phyloP scores from a whole-genome alignment of 352 stramenopile species.

The Globisporangium echinulatum region DNA sequence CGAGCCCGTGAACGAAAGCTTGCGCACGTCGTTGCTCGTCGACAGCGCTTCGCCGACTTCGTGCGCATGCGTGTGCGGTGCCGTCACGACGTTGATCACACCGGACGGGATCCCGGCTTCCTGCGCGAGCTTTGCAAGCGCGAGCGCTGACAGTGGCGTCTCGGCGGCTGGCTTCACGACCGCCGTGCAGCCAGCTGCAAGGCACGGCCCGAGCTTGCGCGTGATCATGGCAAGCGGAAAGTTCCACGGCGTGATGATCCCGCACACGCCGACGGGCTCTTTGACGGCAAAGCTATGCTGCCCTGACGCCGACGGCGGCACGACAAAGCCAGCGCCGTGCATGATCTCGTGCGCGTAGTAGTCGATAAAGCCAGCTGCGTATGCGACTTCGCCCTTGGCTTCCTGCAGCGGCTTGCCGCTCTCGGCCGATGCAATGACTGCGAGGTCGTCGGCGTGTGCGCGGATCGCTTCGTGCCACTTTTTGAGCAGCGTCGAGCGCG shows the following conservation, averaged over 20 bases:
- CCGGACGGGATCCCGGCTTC: constrained; percentile 80
- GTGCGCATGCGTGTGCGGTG: constrained; percentile 47
- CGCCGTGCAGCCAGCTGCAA: constrained; percentile 92
- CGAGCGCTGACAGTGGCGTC: constrained; percentile 94
- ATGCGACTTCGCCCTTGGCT: constrained; percentile 91
- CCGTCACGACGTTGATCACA: constrained; percentile 87
- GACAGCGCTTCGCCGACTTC: constrained; percentile 79
- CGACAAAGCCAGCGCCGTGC: constrained; percentile 78
- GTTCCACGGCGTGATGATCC: constrained; percentile 97
- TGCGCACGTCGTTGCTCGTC: constrained; percentile 69
- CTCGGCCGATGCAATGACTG: constrained; percentile 94
- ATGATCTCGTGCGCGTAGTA: constrained; percentile 95
- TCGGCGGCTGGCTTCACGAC: constrained; percentile 96
- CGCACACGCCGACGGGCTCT: constrained; percentile 93
- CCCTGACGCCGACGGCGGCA: constrained; percentile 40
- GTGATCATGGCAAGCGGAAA: constrained; percentile 99
- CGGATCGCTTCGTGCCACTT: constrained; percentile 77
- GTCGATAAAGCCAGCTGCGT: constrained; percentile 93
- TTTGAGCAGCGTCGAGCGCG: constrained; percentile 68
- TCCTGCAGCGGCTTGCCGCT: constrained; percentile 96
- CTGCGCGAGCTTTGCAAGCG: constrained; percentile 86
- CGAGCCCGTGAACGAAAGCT: constrained; percentile 89
- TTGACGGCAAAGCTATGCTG: constrained; percentile 77
- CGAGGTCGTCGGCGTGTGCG: constrained; percentile 72
- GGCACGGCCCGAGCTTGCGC: constrained; percentile 91